Percentiles rank a stretch among this genome's conserved stretches.
Evolutionary conservation across 352 stramenopile species (phyloP).

Genomic region (Pythium pyrilobum): DNA sequence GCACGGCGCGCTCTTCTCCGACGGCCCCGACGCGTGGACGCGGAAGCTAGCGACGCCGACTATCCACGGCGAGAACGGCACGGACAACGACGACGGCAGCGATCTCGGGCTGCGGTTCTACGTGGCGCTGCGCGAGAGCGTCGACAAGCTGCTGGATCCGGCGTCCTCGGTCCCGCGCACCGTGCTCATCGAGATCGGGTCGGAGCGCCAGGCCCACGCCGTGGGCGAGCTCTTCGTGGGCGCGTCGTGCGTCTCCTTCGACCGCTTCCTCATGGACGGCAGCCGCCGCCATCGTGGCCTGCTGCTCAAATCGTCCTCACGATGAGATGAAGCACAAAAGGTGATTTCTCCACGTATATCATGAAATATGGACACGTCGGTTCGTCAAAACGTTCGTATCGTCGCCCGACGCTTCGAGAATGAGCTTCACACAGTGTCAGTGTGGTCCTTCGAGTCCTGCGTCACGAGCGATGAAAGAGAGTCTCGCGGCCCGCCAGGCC

Average conservation of each 20-base stretch:
- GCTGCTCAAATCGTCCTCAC: background rate
- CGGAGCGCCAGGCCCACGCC: constrained; percentile 37
- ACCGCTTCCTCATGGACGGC: constrained; percentile 13
- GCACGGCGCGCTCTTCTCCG: constrained; percentile 66
- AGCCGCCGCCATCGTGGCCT: constrained; percentile 10
- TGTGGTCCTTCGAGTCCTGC: background rate
- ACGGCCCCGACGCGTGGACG: constrained; percentile 22
- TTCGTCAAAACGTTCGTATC: no score
- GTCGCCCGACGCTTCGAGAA: constrained; percentile 2
- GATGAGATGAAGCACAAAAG: no score
- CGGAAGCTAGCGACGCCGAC: no score
- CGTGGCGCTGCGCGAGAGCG: constrained; percentile 25
- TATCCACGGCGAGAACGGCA: no score
- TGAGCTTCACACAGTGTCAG: no score
- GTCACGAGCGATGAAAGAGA: constrained; percentile 45
- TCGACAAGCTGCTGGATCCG: constrained; percentile 28
- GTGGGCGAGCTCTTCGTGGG: constrained; percentile 35
- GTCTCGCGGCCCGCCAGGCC: constrained; percentile 45
- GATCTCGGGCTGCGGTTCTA: constrained; percentile 55
- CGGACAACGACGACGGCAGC: constrained; percentile 5
- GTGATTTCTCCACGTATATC: no score
- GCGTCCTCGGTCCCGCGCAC: background rate
- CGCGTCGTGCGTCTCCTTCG: background rate
- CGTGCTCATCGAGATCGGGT: constrained; percentile 59
- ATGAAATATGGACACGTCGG: no score